Base-by-base conservation (phyloP, 495 filamentous ascomycete genomes). In the Penicillium robsamsonii region DNA sequence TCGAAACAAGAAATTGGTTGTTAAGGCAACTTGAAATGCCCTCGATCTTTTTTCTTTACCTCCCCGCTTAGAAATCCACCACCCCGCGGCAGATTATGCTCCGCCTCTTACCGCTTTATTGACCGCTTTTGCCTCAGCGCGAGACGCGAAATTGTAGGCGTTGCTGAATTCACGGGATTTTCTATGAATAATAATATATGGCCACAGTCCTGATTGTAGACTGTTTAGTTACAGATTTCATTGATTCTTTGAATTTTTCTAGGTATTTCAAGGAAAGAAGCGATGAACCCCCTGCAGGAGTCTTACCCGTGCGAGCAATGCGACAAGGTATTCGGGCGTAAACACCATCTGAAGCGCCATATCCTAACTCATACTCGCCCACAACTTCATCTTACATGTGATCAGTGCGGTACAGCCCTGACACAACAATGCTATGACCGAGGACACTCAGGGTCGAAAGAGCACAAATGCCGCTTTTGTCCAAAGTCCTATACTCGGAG, bases 11-110 rank as follows among this genome's bases (percentile, higher is more conserved):
- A 25, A 44, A 40, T 9, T 20, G 11, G 12, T 40, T 41, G 47
- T 51, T 37, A 41, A 48, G 45, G n/a, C 46, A 50, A 58, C 47
- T 42, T 65, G 43, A 44, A 61, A 40, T 59, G 35, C 22, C 50
- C 35, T 57, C 37, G 18, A 55, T 56, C 58, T 64, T 63, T 64
- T 66, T 59, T 63, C 54, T 38, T 44, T 56, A 27, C 29, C 55
- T 50, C 68, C 64, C 69, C 69, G 70, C 70, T 75, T 75, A 75
- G 72, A 75, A 75, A 75, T 75, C 69, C 65, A 60, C 60, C 57
- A 64, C 60, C 70, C 69, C 72, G 69, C 65, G 66, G 68, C 46
- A 56, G 56, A 46, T 46, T 37, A 20, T 13, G 20, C n/a, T 11
- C 42, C 15, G n/a, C 4, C 0, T 3, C 33, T 37, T 22, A 54